These are phyloP conservation scores for Yamadazyma triangularis DNA, from an alignment of 1,139 yeast genomes.

Conservation along the genomic window DNA sequence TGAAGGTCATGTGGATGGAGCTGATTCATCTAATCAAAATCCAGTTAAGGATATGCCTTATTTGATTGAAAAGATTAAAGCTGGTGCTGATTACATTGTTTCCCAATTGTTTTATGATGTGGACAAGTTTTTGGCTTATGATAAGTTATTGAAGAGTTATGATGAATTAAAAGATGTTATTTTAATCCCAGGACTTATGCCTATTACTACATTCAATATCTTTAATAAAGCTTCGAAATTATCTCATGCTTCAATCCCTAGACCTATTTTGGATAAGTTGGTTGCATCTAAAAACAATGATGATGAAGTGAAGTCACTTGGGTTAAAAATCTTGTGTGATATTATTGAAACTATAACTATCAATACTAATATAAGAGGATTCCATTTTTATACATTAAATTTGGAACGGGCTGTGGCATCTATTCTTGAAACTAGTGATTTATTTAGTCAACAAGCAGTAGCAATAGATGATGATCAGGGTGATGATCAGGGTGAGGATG, in stretches of 20 bases:
- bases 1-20: conserved; percentile 91
- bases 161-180: conserved; percentile 44
- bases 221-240: conserved; percentile 86
- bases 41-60: conserved; percentile 65
- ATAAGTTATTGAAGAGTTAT: conserved; percentile 24
- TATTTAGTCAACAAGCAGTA: conserved; percentile 35
- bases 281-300: conserved; percentile 69
- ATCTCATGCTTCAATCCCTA: conserved; percentile 85
- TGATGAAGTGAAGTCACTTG: conserved; percentile 76
- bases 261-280: conserved; percentile 32
- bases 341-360: conserved; percentile 57
- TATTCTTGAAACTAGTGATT: conserved; percentile 58
- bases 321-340: conserved; percentile 68
- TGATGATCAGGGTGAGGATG: conserved; percentile 14
- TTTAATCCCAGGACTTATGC: conserved; percentile 91
- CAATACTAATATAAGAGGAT: conserved; percentile 63
- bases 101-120: conserved; percentile 45
- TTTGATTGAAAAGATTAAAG: conserved; percentile 49
- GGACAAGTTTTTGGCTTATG: conserved; percentile 37
- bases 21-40: conserved; percentile 58
- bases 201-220: conserved; percentile 84
- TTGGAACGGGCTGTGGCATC: conserved; percentile 89
- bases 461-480: conserved; percentile 32
- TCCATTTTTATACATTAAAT: conserved; percentile 87
- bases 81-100: conserved; percentile 44